phyloP scores from a whole-genome alignment of 1,284 basidiomycete genomes.

The Agroathelia rolfsii region DNA sequence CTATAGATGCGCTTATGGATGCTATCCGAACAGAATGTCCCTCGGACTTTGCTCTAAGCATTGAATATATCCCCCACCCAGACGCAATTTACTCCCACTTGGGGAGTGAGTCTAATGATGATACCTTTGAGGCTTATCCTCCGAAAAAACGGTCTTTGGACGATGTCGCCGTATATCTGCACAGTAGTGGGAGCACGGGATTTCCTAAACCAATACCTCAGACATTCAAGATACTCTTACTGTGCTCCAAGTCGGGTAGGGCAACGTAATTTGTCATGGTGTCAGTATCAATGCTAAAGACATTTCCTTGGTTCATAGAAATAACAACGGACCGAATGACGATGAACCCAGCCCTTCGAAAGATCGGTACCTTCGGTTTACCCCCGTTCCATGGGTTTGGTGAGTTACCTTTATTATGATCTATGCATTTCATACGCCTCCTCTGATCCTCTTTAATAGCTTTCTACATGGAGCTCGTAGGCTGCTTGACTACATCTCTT shows the following conservation, averaged over 20 bases:
- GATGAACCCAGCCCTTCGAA: too few species aligned
- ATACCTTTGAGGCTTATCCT: constrained; percentile 19
- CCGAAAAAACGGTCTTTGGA: constrained; percentile 2
- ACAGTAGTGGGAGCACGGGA: constrained; percentile 20
- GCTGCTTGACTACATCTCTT: too few species aligned
- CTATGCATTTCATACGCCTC: too few species aligned
- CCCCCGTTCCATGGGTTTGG: constrained; percentile 8
- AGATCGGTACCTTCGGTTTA: not conserved
- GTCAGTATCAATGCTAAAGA: too few species aligned
- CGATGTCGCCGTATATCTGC: constrained; percentile 12
- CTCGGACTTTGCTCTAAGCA: constrained; percentile 8
- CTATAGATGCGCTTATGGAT: constrained; percentile 18
- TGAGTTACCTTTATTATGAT: too few species aligned
- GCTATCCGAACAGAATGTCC: constrained; percentile 15
- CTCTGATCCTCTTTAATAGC: too few species aligned
- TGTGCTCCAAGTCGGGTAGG: constrained; percentile 1
- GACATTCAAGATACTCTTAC: constrained; percentile 5
- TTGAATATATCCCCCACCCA: constrained; percentile 24
- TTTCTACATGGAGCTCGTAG: too few species aligned
- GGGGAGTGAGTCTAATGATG: constrained; percentile 13
- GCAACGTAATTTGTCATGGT: too few species aligned
- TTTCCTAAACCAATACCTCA: constrained; percentile 20
- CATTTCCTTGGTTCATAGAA: too few species aligned
- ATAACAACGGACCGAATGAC: too few species aligned
- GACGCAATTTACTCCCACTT: constrained; percentile 22